Base-by-base conservation (phyloP, 108 stramenopile species). In the Phaeodactylum tricornutum region DNA sequence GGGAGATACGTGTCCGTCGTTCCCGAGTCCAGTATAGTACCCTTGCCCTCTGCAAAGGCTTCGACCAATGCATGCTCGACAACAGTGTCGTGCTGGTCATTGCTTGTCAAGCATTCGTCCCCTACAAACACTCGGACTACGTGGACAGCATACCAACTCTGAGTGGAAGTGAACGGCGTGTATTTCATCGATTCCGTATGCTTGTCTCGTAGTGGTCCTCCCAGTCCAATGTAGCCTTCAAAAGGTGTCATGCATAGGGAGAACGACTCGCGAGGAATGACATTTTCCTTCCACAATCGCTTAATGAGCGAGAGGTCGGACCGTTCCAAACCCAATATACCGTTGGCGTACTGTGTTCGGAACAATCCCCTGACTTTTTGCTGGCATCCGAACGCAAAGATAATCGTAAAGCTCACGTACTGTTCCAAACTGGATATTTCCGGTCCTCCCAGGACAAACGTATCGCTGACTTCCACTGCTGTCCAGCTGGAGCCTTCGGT, bases 1-100 rank as follows among this genome's bases (percentile, higher is more conserved):
- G 92, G 88, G 14, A 98, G 65, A 53, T 86, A 96, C 1, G 93
- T 93, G 59, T 98, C 97, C 14, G 97, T 98, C 4, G 97, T 98
- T 9, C 97, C 97, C 17, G 67, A 69, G 59, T 98, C 97, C 3
- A 98, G 70, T 49, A 98, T 93, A 16, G 79, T 89, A 7, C 95
- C 97, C 49, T 93, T 95, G 2, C 95, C 95, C 12, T 39, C 38
- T 23, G 79, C 74, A 58, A 89, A 71, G 14, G 48, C 49, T 37
- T 55, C 50, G 39, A 55, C n/a, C 3, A 42, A 41, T 30, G 14
- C 16, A 32, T 29, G n/a, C n/a, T n/a, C n/a, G n/a, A n/a, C n/a
- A n/a, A n/a, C n/a, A n/a, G n/a, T n/a, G n/a, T n/a, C 48, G 64
- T 45, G 5, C 26, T 59, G 11, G 69, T 67, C 25, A 37, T 62